Base-by-base conservation (phyloP, 2,329 filamentous ascomycete species). In the Stylonectria norvegica region DNA sequence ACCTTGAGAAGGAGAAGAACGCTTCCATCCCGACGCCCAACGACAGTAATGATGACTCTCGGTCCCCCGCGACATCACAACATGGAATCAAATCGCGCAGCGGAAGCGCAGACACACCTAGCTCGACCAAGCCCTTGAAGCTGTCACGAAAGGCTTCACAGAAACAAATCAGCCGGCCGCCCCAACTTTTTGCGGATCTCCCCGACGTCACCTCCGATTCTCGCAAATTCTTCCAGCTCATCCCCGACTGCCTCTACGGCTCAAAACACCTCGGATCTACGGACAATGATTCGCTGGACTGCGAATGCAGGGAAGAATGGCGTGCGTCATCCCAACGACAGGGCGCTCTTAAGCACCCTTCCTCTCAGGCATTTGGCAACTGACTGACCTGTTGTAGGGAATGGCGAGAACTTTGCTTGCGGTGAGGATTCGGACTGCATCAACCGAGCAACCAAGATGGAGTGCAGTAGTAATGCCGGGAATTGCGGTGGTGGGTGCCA, bases 381-480 rank as follows among this genome's bases (percentile, higher is more conserved):
- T 55, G 36, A 47, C 38, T 48, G 18, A 42, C 25, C 18, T 35
- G 43, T 48, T 51, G 15, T 58, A 85, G 81, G 67, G 23, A 69
- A 80, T 62, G 76, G 77, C 48, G 64, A 69, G 49, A 98, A 98
- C 64, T 68, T 84, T 67, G 90, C 93, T 35, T 98, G 93, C 64
- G 91, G 88, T 51, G 90, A 96, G 57, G 89, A 96, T 65, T 95
- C 90, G 12, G 91, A 97, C 65, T 98, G 93, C 68, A 98, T 98
- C 73, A 98, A 98, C 66, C 86, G 93, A 58, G 87, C 89, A 42
- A 97, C 91, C 43, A 97, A 96, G 66, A 95, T 97, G 80, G 93
- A 98, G 69, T 98, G 93, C 63, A 73, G 76, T 49, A 81, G 81
- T 46, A 85, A 90, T 53, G 93, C 63, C 20, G 64, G 90, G 66